These are phyloP conservation scores for Balamuthia mandrillaris DNA, from an alignment of 208 protist genomes.

Conservation along the genomic window DNA sequence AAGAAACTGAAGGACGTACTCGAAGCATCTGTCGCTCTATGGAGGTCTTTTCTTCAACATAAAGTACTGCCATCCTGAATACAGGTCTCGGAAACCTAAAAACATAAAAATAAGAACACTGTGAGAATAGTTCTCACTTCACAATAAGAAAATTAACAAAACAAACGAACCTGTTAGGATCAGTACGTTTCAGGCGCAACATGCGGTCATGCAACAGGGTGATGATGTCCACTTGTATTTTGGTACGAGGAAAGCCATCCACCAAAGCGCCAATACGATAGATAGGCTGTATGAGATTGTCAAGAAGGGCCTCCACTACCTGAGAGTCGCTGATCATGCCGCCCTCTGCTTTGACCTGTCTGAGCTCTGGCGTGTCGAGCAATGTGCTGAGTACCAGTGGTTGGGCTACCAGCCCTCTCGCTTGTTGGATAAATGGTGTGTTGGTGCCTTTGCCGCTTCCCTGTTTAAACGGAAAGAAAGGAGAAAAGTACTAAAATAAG, in stretches of 20 bases:
- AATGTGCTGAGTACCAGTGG: not conserved
- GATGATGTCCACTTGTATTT: slow-evolving; percentile 10
- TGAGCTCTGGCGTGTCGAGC: not conserved
- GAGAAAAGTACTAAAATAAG: too few species aligned
- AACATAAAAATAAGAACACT: not conserved
- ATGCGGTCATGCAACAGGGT: slow-evolving; percentile 3
- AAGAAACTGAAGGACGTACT: not conserved
- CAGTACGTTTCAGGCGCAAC: not conserved
- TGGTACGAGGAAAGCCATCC: slow-evolving; percentile 1
- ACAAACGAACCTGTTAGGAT: not conserved
- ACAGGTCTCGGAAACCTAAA: not conserved
- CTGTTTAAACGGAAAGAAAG: too few species aligned
- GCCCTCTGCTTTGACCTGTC: not conserved
- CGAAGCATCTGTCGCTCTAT: slow-evolving; percentile 9
- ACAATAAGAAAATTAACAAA: not conserved
- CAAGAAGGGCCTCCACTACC: not conserved
- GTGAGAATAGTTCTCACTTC: not conserved
- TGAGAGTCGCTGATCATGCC: slow-evolving; percentile 3
- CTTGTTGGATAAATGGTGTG: not conserved
- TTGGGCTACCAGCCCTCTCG: not conserved
- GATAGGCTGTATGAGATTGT: not conserved
- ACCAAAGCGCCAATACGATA: slow-evolving; percentile 15
- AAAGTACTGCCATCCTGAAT: not conserved
- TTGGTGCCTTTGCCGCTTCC: slow-evolving; percentile 11
- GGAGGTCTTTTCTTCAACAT: not conserved